Percentiles rank a stretch among this genome's conserved stretches.
These are phyloP conservation scores for Diplodia sapinea DNA, from an alignment of 2,329 filamentous ascomycete species.

Conservation along the genomic window DNA sequence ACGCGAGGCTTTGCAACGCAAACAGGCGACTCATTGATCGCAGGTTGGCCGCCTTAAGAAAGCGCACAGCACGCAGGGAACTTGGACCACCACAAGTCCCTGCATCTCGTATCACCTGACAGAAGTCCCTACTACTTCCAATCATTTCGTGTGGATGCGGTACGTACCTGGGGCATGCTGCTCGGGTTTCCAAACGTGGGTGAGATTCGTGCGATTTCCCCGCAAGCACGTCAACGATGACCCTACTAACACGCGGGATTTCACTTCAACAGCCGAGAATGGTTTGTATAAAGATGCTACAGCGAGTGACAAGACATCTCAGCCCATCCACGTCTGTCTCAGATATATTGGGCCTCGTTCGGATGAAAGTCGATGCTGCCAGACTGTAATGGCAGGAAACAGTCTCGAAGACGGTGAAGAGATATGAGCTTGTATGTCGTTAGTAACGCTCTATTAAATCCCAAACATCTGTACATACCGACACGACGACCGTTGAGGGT, in stretches of 20 bases:
- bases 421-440: too few relatives aligned
- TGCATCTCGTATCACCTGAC: background rate
- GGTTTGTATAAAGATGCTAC: background rate
- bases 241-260: background rate
- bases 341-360: too few relatives aligned
- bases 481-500: too few relatives aligned
- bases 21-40: background rate
- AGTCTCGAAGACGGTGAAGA: too few relatives aligned
- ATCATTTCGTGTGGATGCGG: background rate
- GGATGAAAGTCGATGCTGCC: too few relatives aligned
- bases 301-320: background rate
- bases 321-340: too few relatives aligned
- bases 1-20: background rate
- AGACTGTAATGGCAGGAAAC: too few relatives aligned
- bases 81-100: background rate
- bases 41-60: conserved; percentile 5
- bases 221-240: conserved; percentile 24
- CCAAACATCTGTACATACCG: too few relatives aligned
- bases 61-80: background rate
- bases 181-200: conserved; percentile 4
- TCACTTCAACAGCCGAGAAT: background rate
- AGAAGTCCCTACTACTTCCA: background rate
- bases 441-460: too few relatives aligned
- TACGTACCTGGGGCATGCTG: background rate
- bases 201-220: conserved; percentile 25